Evolutionary conservation across 139 green algal species (phyloP).

Genomic region (Haematococcus sp.): DNA sequence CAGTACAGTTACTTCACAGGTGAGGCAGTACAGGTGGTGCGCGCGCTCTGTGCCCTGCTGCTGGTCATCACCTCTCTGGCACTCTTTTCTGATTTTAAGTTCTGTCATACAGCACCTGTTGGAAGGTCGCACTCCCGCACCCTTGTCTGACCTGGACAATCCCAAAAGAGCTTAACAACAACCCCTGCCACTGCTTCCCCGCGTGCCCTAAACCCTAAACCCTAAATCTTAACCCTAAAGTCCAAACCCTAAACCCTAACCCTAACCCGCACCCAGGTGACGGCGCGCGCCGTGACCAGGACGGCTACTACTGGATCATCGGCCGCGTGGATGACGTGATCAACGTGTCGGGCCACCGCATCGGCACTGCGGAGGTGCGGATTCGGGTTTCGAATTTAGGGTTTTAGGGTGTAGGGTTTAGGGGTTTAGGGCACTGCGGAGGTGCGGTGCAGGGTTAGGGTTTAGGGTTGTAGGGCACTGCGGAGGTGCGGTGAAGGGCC

Average conservation of each 20-base stretch:
- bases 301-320: constrained; percentile 78
- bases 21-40: neutral
- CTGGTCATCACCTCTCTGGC: neutral
- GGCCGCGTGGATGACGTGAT: constrained; percentile 91
- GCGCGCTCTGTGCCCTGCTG: neutral
- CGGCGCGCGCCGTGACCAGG: constrained; percentile 55
- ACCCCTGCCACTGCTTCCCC: too few species aligned
- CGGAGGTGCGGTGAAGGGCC: too few species aligned
- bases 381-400: constrained; percentile 63
- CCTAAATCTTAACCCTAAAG: too few species aligned
- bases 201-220: neutral
- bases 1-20: neutral
- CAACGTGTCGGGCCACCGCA: constrained; percentile 89
- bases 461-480: too few species aligned
- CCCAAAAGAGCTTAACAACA: too few species aligned
- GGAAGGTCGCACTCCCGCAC: neutral
- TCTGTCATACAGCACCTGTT: neutral
- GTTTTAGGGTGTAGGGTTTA: neutral
- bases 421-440: constrained; percentile 7
- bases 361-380: constrained; percentile 96
- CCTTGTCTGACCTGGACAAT: too few species aligned
- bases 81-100: neutral
- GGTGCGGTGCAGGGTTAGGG: too few species aligned
- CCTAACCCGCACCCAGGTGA: constrained; percentile 67
- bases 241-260: too few species aligned